These are phyloP conservation scores for Lasiodiplodia citricola DNA, from an alignment of 2,329 filamentous ascomycete species.

Conservation along the genomic window DNA sequence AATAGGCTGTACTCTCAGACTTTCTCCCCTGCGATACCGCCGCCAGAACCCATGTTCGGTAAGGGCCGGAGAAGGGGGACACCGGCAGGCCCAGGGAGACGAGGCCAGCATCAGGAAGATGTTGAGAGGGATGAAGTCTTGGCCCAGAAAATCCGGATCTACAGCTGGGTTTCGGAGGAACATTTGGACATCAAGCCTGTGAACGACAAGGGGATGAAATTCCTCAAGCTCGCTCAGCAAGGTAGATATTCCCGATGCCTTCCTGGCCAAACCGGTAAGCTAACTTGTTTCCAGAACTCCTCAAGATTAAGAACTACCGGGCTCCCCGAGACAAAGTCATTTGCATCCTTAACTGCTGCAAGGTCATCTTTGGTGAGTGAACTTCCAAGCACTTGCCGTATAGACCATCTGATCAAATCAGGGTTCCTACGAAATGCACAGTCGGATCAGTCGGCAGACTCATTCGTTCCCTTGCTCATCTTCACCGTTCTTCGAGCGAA, in stretches of 20 bases:
- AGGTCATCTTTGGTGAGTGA: constrained; percentile 88
- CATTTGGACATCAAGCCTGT: constrained; percentile 91
- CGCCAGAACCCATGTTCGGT: constrained; percentile 71
- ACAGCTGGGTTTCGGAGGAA: constrained; percentile 90
- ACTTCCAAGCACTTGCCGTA: not conserved
- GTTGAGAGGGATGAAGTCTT: constrained; percentile 96
- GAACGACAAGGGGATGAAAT: constrained; percentile 84
- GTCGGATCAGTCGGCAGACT: constrained; percentile 92
- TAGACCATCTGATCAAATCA: constrained; percentile 38
- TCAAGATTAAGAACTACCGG: constrained; percentile 96
- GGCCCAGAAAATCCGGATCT: constrained; percentile 95
- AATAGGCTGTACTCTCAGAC: constrained; percentile 95
- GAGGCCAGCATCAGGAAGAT: constrained; percentile 96
- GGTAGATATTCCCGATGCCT: constrained; percentile 51
- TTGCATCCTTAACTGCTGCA: constrained; percentile 97
- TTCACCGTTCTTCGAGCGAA: constrained; percentile 95
- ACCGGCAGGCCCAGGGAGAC: constrained; percentile 74
- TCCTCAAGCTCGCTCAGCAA: constrained; percentile 87
- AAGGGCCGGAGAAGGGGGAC: constrained; percentile 53
- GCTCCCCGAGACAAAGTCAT: constrained; percentile 99
- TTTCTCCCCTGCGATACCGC: constrained; percentile 90
- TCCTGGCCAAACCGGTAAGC: not conserved
- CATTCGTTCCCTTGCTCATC: constrained; percentile 92
- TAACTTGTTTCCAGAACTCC: constrained; percentile 66
- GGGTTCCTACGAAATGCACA: constrained; percentile 89